Base-by-base conservation (phyloP, 306 rosid genomes). In the Cucumis sativus region DNA sequence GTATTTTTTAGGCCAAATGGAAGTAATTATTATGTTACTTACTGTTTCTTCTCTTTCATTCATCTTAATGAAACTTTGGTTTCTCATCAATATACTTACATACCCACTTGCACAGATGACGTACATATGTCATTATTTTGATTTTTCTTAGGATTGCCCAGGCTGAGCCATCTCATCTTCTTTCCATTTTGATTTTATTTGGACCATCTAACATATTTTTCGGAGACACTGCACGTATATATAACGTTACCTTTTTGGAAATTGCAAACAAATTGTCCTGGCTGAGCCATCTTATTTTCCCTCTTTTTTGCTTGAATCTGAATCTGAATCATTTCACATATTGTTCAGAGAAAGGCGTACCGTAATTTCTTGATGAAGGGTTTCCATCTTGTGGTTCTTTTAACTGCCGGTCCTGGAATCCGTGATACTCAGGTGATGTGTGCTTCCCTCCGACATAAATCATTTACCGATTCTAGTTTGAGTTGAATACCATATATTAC, bases 291-390 rank as follows among this genome's bases (percentile, higher is more conserved):
- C 61, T 23, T 9, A 4, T 55, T 16, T 12, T 30, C 33, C 17
- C 59, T 65, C 73, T 79, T 75, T 70, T 70, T 71, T 51, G 51
- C 20, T 78, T 47, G 49, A 67, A 72, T 45, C 79, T 47, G 49
- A 67, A 72, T 45, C 79, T 82, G 76, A 88, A 62, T 64, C 62
- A 62, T 66, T 82, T 90, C 1, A 21, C 76, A 70, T 64, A 72
- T 55, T 61, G 77, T 88, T 39, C 92, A 94, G 98, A 89, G 98
- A 82, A 94, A 90, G 89, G 89, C 92, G 96, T 82, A 90, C 85
- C 94, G 98, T 80, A 94, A 94, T 76, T 90, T 90, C 83, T 91
- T 94, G 85, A 94, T 94, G 98, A 94, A 88, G 89, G 97, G 98
- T 79, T 94, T 94, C 84, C 96, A 94, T 90, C 89, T 94, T 70